These are phyloP conservation scores for Yamadazyma friedrichii DNA, from an alignment of 1,139 yeast genomes.

Conservation along the genomic window DNA sequence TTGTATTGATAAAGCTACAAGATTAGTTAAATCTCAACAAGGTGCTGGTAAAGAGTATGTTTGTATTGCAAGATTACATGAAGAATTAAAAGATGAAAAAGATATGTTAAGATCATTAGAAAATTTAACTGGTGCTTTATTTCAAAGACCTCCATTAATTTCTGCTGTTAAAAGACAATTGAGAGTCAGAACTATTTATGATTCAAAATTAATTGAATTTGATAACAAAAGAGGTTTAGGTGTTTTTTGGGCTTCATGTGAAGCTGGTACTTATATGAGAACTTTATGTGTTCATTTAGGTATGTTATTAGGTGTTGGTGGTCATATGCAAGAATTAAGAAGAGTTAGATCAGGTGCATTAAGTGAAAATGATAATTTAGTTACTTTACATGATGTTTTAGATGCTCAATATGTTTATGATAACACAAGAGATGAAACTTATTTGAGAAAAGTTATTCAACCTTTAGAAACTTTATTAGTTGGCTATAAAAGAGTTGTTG, in stretches of 20 bases:
- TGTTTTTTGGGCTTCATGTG: constrained; percentile 99
- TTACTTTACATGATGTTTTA: constrained; percentile 92
- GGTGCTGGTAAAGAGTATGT: constrained; percentile 99
- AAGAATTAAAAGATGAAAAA: constrained; percentile 85
- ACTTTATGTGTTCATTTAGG: constrained; percentile 98
- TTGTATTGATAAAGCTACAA: constrained; percentile 96
- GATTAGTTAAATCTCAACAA: constrained; percentile 97
- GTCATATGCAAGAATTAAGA: constrained; percentile 99
- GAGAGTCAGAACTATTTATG: constrained; percentile 97
- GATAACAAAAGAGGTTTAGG: constrained; percentile 96
- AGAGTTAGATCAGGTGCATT: constrained; percentile 98
- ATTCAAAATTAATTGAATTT: constrained; percentile 90
- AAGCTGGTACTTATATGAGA: constrained; percentile 99
- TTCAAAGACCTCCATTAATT: constrained; percentile 98
- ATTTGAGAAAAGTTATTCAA: constrained; percentile 89
- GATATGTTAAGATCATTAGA: constrained; percentile 87
- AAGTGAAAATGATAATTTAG: constrained; percentile 86
- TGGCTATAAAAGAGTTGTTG: constrained; percentile 96
- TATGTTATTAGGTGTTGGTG: constrained; percentile 97
- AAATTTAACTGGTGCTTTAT: constrained; percentile 95
- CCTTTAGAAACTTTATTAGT: constrained; percentile 92
- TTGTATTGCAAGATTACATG: constrained; percentile 94
- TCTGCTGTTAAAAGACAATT: constrained; percentile 99
- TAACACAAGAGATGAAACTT: constrained; percentile 94
- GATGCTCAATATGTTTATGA: constrained; percentile 99